Percentiles rank a stretch among this genome's conserved stretches.
Conservation (phyloP, 140 eudicot genomes). For the Oenanthe javanica region DNA sequence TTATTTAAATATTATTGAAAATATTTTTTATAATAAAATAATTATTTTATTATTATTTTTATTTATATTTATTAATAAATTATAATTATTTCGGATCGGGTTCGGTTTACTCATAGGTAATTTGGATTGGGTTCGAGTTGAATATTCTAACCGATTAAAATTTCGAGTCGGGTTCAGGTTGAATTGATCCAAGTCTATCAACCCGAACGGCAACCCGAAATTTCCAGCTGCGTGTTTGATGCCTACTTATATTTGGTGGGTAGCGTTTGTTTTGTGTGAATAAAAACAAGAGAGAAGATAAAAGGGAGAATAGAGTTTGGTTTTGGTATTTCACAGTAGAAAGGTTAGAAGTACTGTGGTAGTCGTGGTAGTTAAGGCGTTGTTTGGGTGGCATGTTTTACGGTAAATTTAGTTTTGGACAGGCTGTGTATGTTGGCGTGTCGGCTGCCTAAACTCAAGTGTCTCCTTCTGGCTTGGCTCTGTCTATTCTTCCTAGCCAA, state of each 20-base stretch:
- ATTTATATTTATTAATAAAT: no score
- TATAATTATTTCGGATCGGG: no score
- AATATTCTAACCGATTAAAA: no score
- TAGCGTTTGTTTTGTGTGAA: neutral
- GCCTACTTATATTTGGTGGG: neutral
- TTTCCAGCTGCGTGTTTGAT: neutral
- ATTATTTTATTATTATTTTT: no score
- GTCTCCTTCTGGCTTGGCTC: neutral
- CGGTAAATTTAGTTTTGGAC: neutral
- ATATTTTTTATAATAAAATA: no score
- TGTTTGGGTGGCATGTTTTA: constrained; percentile 4
- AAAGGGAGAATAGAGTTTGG: neutral
- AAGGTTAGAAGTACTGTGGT: neutral
- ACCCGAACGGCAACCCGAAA: no score
- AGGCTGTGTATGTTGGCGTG: neutral
- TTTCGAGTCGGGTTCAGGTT: no score
- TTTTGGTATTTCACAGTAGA: neutral
- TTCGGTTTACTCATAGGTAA: no score
- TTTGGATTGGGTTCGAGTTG: no score
- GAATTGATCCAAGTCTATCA: no score
- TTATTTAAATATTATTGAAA: no score
- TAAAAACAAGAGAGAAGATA: neutral
- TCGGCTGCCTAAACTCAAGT: neutral
- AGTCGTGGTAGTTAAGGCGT: neutral
- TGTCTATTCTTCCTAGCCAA: neutral